Evolutionary conservation across 1,284 basidiomycete species (phyloP), one percentile per base, ranked within the genome.

Genomic region (Apiotrichum domesticum): DNA sequence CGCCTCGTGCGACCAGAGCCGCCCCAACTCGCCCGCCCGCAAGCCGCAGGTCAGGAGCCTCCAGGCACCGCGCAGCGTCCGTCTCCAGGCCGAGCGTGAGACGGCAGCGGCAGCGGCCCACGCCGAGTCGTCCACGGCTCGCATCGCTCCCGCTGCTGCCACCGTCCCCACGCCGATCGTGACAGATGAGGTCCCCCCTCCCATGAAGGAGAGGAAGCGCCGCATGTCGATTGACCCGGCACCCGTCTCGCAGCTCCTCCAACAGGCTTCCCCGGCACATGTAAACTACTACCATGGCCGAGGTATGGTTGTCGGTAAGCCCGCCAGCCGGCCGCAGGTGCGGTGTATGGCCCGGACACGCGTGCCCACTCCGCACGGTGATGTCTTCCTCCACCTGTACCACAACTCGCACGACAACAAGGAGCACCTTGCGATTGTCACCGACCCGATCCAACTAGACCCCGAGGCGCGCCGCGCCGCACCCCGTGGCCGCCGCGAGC

Each of bases 401-500:
- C 78, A 79, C 58, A 76, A 77, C 58, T 65, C 65, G 48, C 87
- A 90, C 74, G 98, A 97, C 74, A 89, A 87, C 70, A 98, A 98
- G 78, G 96, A 99, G 72, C 96, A 99, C 72, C 83, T 99, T n/a
- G 95, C 96, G 0, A 85, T 99, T 55, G 93, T 98, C 59, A 84
- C 95, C 49, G 96, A 98, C 74, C 83, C 90, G 14, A 87, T 87
- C 1, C 94, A 97, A 74, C 76, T 83, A 35, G 74, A 78, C 41
- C 59, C 68, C 2, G 71, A 71, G 15, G 80, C 84, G 47, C 77
- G 63, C 15, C 51, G 54, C 1, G n/a, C 35, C 0, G 72, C 73
- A 3, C 71, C 73, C 4, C 63, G 48, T 41, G 65, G 67, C 5
- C 59, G 75, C 50, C 66, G 65, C 46, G 74, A 76, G 63, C 92